Evolutionary conservation across 371 early-diverging fungal genomes (phyloP), one percentile per base, ranked within the genome.

Genomic region (Mucor saturninus): DNA sequence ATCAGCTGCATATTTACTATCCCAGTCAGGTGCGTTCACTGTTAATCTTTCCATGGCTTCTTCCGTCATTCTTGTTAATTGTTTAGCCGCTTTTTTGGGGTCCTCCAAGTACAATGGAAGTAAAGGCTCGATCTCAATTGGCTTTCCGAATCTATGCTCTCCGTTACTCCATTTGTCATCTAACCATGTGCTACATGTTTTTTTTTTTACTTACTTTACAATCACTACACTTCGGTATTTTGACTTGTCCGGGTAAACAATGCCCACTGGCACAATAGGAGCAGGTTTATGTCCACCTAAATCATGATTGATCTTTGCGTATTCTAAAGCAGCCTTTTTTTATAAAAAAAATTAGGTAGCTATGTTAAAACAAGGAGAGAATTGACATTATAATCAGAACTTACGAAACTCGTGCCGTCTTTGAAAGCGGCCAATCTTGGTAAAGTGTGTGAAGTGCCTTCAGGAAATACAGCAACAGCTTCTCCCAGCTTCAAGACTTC

Each of bases 381-480:
- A 2, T 13, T 15, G 8, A 7, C 21, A 53, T 46, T 46, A 43
- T 21, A 46, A 21, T 5, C 13, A 42, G 4, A 10, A 61, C 76
- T 61, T 75, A 80, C 81, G 73, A 77, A 83, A 49, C 79, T 78
- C 11, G 75, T 62, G 0, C 84, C 84, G 49, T 83, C 84, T 56
- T 81, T 83, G 32, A 81, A 78, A 2, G 61, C 51, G 30, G 77
- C 74, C 39, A 83, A 28, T 31, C 68, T 62, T 4, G 84, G 81
- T 35, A 83, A 55, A 4, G 84, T 81, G 61, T 83, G 81, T 53
- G 77, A 76, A 9, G 79, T 83, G 28, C 86, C 86, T 67, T 86
- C 86, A 7, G 86, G 86, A 58, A 86, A 86, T 2, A 84, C 79
- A 13, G 83, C 83, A 14, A 86, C 77, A 2, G 83, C 72, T 56